Conservation (phyloP, 148 eudicot species). For the Vaccinium vitisidaea region DNA sequence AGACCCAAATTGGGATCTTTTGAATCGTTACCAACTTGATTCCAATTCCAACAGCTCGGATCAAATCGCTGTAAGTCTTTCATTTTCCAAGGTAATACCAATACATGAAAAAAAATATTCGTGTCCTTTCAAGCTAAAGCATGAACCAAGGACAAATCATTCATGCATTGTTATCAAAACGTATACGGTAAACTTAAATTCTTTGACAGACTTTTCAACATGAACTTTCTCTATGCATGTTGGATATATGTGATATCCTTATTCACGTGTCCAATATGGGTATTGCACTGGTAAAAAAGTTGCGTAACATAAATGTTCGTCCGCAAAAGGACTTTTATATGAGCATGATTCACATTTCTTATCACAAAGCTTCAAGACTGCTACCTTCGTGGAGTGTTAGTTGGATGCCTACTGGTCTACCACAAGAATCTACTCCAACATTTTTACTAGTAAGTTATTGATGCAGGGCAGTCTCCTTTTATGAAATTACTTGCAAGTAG, state of each 20-base stretch:
- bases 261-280: not conserved
- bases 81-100: not conserved
- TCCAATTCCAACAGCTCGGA: too few relatives aligned
- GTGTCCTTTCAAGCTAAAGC: not conserved
- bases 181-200: not conserved
- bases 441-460: slow-evolving; percentile 9
- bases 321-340: not conserved
- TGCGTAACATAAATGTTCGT: not conserved
- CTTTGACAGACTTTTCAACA: not conserved
- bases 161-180: not conserved
- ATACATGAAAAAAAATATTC: not conserved
- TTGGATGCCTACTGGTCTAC: not conserved
- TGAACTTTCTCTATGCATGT: not conserved
- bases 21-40: too few relatives aligned
- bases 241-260: not conserved
- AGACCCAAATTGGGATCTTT: too few relatives aligned
- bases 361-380: not conserved
- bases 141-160: not conserved
- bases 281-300: not conserved
- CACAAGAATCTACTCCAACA: not conserved
- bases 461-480: too few relatives aligned
- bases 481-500: too few relatives aligned
- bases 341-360: not conserved
- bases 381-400: slow-evolving; percentile 12
- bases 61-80: not conserved